Evolutionary conservation across 345 rosid species (phyloP).

Genomic region (Linum usitatissimum): DNA sequence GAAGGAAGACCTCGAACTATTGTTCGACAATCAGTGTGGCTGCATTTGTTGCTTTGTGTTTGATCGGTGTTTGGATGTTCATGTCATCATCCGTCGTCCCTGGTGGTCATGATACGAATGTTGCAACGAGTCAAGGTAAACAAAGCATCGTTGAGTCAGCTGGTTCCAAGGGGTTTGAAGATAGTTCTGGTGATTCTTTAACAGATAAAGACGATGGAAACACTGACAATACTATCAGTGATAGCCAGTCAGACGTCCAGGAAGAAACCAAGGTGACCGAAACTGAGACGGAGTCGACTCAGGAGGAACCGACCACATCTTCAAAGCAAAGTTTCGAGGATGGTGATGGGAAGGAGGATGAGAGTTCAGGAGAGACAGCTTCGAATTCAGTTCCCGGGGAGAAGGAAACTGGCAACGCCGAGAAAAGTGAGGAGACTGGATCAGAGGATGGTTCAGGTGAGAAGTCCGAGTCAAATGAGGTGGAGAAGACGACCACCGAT

Average conservation of each 20-base stretch:
- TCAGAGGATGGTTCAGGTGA: slow-evolving; percentile 17
- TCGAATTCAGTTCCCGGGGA: slow-evolving; percentile 1
- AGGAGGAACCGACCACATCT: slow-evolving; percentile 22
- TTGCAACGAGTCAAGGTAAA: neutral
- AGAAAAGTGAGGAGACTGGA: slow-evolving; percentile 1
- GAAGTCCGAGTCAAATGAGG: slow-evolving; percentile 18
- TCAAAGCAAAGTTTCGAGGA: slow-evolving; percentile 17
- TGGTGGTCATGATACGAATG: neutral
- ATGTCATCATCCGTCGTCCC: slow-evolving; percentile 8
- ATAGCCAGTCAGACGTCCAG: neutral
- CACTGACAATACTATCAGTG: neutral
- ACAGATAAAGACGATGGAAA: neutral
- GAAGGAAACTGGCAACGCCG: slow-evolving; percentile 2
- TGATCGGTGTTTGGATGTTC: slow-evolving; percentile 8
- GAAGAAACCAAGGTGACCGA: neutral
- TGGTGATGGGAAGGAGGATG: slow-evolving; percentile 4
- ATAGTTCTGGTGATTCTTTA: slow-evolving; percentile 3
- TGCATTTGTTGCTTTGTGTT: slow-evolving; percentile 1
- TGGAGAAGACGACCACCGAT: slow-evolving; percentile 1
- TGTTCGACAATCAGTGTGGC: slow-evolving; percentile 7
- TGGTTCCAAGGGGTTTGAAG: slow-evolving; percentile 4
- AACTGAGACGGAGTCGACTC: neutral
- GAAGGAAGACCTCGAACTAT: slow-evolving; percentile 1
- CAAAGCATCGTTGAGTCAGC: neutral
- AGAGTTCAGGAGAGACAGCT: neutral